Evolutionary conservation across 371 early-diverging fungal genomes (phyloP), one percentile per base, ranked within the genome.

Genomic region (Mortierella sp.): DNA sequence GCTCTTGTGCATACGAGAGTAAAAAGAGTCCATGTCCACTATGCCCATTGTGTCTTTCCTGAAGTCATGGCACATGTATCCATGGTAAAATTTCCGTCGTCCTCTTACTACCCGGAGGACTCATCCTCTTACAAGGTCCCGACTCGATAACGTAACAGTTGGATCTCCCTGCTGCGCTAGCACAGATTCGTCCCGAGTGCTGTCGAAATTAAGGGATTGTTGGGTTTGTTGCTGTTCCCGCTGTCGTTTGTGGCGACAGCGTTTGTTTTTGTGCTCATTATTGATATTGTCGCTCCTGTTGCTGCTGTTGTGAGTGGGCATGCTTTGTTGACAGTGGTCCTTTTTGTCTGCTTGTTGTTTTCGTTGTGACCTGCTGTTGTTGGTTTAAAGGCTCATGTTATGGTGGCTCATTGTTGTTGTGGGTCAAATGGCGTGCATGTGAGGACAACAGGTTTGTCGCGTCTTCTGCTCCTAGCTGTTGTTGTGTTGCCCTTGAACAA

Each of bases 1-100:
- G 31, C 73, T 28, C 54, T 73, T 73, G 52, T 73, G 52, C 31
- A 73, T 52, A 34, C 68, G 42, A 68, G 24, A 48, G 50, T 72
- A 28, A 19, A 72, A 48, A 50, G 50, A 50, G 50, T 50, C 50
- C 10, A 31, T 26, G 50, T 38, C 44, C 68, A 68, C 38, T 38
- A 31, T 26, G 50, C 14, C 44, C 68, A 68, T 68, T 38, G 68
- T 42, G 68, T 42, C 65, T 68, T 68, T 38, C 42, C 21, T 24
- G 68, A 38, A 14, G 38, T 38, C 19, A 11, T 24, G 8, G 38
- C 68, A 68, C 68, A 38, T 68, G 68, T 68, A 68, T 68, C 21
- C 21, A 68, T 24, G 42, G 10, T 68, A 68, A 68, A 63, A 68
- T 24, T 21, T 68, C 68, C 42, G 24, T 42, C 3, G 42, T 10